A percentile compares a stretch with the other conserved stretches of the same genome.
Evolutionary conservation across 805 yeast genomes (phyloP).

Genomic region (Candida ovalis): DNA sequence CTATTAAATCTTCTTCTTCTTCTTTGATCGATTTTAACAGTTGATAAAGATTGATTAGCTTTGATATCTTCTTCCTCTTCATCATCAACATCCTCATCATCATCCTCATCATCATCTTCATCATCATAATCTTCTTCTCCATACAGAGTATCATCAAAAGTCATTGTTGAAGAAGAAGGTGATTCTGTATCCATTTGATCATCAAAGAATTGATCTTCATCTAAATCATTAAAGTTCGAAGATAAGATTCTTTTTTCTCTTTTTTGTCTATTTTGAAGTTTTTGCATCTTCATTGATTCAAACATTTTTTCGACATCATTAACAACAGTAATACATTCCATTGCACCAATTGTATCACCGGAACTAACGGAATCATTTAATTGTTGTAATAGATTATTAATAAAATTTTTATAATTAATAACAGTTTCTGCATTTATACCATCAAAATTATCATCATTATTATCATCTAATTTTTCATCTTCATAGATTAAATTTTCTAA

Average conservation of each 20-base stretch:
- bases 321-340: constrained; percentile 65
- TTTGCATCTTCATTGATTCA: constrained; percentile 42
- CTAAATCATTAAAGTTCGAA: constrained; percentile 1
- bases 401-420: constrained; percentile 53
- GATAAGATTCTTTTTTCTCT: constrained; percentile 7
- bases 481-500: constrained; percentile 39
- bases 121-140: constrained; percentile 12
- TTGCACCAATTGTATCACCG: constrained; percentile 53
- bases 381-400: constrained; percentile 54
- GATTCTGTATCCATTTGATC: constrained; percentile 7
- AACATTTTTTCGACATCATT: constrained; percentile 74
- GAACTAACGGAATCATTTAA: constrained; percentile 49
- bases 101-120: constrained; percentile 8
- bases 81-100: constrained; percentile 5
- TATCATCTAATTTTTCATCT: constrained; percentile 12
- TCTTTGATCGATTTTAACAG: constrained; percentile 16
- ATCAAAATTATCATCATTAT: constrained; percentile 3
- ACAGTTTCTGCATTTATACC: constrained; percentile 40
- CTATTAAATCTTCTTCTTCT: constrained; percentile 12
- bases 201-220: constrained; percentile 3
- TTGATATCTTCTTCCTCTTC: constrained; percentile 4
- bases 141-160: constrained; percentile 11
- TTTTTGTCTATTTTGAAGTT: constrained; percentile 9
- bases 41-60: constrained; percentile 11
- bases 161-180: constrained; percentile 9